Evolutionary conservation across 768 basidiomycete genomes (phyloP).

Genomic region (Hygrophorus russula): DNA sequence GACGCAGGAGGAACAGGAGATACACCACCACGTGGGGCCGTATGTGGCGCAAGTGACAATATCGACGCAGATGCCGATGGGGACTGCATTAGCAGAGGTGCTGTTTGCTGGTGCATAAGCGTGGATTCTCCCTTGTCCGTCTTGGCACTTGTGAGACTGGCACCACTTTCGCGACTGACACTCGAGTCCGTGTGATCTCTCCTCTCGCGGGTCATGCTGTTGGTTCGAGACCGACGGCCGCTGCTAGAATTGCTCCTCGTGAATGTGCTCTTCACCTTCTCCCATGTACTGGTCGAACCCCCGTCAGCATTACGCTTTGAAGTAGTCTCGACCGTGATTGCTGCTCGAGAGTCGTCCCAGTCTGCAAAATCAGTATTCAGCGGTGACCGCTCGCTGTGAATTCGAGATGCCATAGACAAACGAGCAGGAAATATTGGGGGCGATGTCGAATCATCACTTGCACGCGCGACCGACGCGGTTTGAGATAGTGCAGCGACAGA

Average conservation of each 20-base stretch:
- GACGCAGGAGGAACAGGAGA: slow-evolving; percentile 77
- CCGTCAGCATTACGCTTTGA: slow-evolving; percentile 49
- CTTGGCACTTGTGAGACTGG: slow-evolving; percentile 53
- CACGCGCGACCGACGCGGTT: slow-evolving; percentile 24
- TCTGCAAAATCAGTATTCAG: slow-evolving; percentile 36
- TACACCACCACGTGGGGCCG: slow-evolving; percentile 42
- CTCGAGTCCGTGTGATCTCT: slow-evolving; percentile 64
- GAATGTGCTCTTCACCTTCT: slow-evolving; percentile 60
- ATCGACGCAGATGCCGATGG: slow-evolving; percentile 66
- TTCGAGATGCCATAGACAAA: slow-evolving; percentile 51
- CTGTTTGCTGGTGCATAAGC: slow-evolving; percentile 27
- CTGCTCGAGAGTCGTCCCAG: slow-evolving; percentile 31
- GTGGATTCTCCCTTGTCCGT: slow-evolving; percentile 37
- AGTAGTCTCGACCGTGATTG: slow-evolving; percentile 26
- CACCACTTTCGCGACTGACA: slow-evolving; percentile 67
- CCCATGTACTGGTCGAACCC: slow-evolving; percentile 51
- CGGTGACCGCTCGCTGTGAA: slow-evolving; percentile 51
- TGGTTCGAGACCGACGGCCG: slow-evolving; percentile 71
- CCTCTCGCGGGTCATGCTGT: slow-evolving; percentile 61
- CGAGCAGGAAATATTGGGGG: slow-evolving; percentile 49
- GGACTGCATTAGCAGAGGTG: slow-evolving; percentile 36
- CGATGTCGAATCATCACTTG: slow-evolving; percentile 38
- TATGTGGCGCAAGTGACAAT: slow-evolving; percentile 47
- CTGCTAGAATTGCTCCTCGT: slow-evolving; percentile 51
- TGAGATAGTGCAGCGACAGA: slow-evolving; percentile 35